phyloP scores from a whole-genome alignment of 2,329 filamentous ascomycete genomes.

The Trichoderma koningiopsis region DNA sequence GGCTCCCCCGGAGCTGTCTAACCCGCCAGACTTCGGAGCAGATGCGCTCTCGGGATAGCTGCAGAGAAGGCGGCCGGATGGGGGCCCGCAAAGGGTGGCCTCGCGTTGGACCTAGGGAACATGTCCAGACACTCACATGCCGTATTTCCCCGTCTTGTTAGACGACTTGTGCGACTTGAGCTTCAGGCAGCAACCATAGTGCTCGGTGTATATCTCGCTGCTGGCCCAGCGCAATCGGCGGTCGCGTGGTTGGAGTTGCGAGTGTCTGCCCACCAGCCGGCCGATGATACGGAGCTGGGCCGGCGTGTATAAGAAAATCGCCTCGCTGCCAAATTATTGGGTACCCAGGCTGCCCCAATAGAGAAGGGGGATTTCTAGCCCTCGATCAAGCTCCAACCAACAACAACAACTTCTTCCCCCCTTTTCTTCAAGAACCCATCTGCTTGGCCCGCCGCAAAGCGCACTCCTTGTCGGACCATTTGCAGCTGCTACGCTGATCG shows the following conservation, averaged over 20 bases:
- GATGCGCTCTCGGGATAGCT: conserved; percentile 15
- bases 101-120: conserved; percentile 9
- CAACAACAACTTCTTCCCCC: background rate
- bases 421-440: background rate
- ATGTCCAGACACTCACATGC: background rate
- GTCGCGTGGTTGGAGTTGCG: background rate
- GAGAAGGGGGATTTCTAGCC: background rate
- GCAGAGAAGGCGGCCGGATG: background rate
- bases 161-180: background rate
- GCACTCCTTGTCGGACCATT: conserved; percentile 16
- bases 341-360: background rate
- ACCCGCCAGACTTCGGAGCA: background rate
- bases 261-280: background rate
- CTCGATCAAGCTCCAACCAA: background rate
- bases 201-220: conserved; percentile 18
- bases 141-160: background rate
- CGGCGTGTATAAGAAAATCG: background rate
- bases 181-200: conserved; percentile 7
- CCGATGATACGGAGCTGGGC: background rate
- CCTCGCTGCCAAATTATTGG: background rate
- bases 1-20: background rate
- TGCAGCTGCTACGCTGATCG: conserved; percentile 16
- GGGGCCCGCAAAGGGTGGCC: background rate
- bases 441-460: conserved; percentile 19
- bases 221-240: conserved; percentile 1